Base-by-base conservation (phyloP, 192 early-diverging fungal genomes). In the Entomortierella lignicola region DNA sequence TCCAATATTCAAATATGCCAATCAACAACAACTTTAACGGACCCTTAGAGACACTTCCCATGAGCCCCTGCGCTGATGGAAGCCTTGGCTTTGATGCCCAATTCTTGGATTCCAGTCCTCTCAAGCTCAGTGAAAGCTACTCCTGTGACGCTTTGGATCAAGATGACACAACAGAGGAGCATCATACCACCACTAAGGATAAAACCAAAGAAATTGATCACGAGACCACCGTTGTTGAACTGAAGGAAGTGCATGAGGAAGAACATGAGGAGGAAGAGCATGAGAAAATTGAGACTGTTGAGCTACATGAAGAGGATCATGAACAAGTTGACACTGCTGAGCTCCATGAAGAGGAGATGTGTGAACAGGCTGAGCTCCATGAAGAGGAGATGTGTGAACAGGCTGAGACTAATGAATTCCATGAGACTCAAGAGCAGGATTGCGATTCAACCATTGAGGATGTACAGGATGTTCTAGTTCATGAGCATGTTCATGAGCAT, bases 31-130 rank as follows among this genome's bases (percentile, higher is more conserved):
- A 75, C 37, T 44, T 59, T 55, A 63, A 55, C 50, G 62, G 67
- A 43, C 65, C 75, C n/a, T 20, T 79, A 51, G 68, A 79, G 1
- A 57, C 29, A 17, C 75, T 79, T 30, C 75, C 68, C 6, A 12
- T 79, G 30, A 70, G 75, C 29, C 63, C 75, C 23, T 66, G 75
- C 57, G 70, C 75, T 1, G 30, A 57, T 37, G 68, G 75, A 7
- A 79, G 67, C 58, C 51, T 70, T 29, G 67, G 63, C 2, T 51
- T 79, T 29, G 75, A 65, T 31, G 31, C 18, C 50, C 66, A 68
- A 34, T 63, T 69, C 47, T 8, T 69, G 56, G 44, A 32, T 11
- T 60, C 58, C n/a, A 56, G 27, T 1, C 43, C 62, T 26, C 42
- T 65, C 32, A 64, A 53, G 34, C 25, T 25, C 11, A 48, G 48